Conservation (phyloP, 1,284 basidiomycete species). For the Trichosporon sp. region DNA sequence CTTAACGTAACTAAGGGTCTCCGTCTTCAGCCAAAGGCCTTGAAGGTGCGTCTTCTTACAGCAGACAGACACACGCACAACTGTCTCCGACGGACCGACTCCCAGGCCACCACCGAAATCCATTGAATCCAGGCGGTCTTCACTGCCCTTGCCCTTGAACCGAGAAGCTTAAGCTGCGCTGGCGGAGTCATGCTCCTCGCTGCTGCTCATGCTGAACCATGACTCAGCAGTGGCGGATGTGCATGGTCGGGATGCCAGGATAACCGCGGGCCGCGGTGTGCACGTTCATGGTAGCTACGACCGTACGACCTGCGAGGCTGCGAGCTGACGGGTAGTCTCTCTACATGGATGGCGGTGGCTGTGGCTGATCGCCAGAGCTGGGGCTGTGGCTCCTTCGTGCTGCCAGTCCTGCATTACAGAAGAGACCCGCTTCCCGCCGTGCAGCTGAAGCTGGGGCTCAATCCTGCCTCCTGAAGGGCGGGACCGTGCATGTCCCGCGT, state of each 20-base stretch:
- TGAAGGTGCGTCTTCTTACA: not conserved
- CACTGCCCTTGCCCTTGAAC: not conserved
- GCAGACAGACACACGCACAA: not conserved
- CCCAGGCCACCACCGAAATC: not conserved
- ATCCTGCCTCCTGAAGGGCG: not conserved
- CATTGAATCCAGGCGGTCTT: not conserved
- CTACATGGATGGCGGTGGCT: not conserved
- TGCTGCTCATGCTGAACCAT: not conserved
- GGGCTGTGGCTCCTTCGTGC: not conserved
- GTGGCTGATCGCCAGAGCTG: not conserved
- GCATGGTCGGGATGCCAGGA: not conserved
- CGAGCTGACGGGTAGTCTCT: not conserved
- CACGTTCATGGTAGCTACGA: not conserved
- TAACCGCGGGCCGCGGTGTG: not conserved
- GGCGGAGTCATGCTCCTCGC: not conserved
- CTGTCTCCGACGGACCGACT: not conserved
- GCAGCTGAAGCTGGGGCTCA: too few relatives aligned
- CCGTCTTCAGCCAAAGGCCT: not conserved
- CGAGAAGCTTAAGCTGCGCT: not conserved
- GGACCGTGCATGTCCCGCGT: not conserved
- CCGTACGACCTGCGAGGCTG: too few relatives aligned
- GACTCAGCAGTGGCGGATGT: not conserved
- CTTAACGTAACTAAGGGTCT: not conserved
- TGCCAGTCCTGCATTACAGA: not conserved
- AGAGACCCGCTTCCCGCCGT: too few relatives aligned